Conservation (phyloP, 2,329 filamentous ascomycete genomes). For the Colletotrichum lini region DNA sequence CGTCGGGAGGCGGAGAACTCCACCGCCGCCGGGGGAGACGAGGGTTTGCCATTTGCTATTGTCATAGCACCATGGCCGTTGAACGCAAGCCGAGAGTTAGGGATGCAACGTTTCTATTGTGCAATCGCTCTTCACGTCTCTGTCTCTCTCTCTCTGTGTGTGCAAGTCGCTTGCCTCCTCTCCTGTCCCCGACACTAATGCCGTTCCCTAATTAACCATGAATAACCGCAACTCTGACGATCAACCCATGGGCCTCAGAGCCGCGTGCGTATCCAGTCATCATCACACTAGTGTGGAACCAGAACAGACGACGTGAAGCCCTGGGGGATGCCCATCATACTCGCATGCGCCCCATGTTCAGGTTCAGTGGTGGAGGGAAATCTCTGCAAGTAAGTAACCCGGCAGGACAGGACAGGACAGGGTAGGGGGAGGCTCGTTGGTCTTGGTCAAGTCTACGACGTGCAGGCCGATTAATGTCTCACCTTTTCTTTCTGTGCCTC, state of each 20-base stretch:
- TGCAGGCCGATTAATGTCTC: slow-evolving; percentile 11
- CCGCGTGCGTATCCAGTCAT: background rate
- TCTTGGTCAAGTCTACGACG: background rate
- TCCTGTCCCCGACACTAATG: background rate
- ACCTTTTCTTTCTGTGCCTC: background rate
- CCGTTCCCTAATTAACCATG: background rate
- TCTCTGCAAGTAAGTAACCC: background rate
- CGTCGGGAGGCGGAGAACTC: slow-evolving; percentile 3
- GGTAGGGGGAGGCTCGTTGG: background rate
- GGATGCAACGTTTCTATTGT: slow-evolving; percentile 2
- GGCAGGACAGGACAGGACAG: too few relatives aligned
- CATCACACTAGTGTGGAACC: background rate
- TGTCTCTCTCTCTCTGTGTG: background rate
- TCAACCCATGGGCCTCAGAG: background rate
- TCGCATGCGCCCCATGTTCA: background rate
- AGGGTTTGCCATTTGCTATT: background rate
- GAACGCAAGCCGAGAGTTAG: background rate
- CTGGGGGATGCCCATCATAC: background rate
- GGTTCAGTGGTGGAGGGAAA: background rate
- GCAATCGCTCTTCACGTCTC: background rate
- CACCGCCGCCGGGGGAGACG: background rate
- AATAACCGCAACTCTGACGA: slow-evolving; percentile 2
- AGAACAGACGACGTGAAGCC: background rate
- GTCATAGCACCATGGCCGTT: background rate
- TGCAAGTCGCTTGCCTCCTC: background rate